Evolutionary conservation across 306 rosid species (phyloP).

Genomic region (Citrullus amarus): DNA sequence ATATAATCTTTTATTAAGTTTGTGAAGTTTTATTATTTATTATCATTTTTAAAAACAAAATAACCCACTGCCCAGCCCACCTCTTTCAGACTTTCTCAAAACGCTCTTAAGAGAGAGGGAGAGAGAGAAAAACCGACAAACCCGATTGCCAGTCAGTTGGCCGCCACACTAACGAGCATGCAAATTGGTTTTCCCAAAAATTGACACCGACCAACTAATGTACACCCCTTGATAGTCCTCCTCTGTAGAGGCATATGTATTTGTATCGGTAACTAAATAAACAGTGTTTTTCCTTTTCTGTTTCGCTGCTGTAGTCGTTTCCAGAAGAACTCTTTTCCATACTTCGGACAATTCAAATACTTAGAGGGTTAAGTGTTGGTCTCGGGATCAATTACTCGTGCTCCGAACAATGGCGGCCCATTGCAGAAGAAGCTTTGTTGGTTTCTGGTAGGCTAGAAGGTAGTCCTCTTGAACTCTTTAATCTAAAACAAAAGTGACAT

Average conservation of each 20-base stretch:
- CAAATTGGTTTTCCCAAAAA: too few relatives aligned
- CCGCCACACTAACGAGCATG: too few relatives aligned
- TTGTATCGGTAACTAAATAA: not conserved
- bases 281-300: constrained; percentile 8
- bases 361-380: constrained; percentile 95
- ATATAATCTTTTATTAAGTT: too few relatives aligned
- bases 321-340: constrained; percentile 95
- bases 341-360: constrained; percentile 81
- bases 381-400: constrained; percentile 92
- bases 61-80: too few relatives aligned
- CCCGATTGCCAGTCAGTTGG: too few relatives aligned
- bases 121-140: too few relatives aligned
- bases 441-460: constrained; percentile 68
- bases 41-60: too few relatives aligned
- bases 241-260: not conserved
- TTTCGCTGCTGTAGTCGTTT: constrained; percentile 41
- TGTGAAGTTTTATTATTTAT: too few relatives aligned
- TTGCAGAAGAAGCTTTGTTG: constrained; percentile 79
- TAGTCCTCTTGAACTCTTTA: constrained; percentile 5
- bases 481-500: not conserved
- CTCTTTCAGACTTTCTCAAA: too few relatives aligned
- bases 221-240: not conserved
- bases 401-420: constrained; percentile 91
- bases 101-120: too few relatives aligned
- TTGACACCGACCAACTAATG: too few relatives aligned